Conservation (phyloP, 345 rosid species). For the Melaleuca quinquenervia region DNA sequence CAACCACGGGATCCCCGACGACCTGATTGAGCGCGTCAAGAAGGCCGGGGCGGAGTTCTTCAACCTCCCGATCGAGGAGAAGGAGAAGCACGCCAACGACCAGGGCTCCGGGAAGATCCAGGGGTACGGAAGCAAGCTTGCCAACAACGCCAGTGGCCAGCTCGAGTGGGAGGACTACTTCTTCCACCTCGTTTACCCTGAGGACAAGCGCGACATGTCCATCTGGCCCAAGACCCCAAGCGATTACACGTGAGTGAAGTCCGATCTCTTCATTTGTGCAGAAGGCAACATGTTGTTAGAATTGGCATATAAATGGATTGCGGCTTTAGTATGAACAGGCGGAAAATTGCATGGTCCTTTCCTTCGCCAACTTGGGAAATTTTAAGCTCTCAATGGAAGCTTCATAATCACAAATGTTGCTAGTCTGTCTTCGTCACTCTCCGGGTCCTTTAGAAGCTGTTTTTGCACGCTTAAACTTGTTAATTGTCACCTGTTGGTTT, state of each 20-base stretch:
- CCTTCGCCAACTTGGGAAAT: too few relatives aligned
- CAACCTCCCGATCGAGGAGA: conserved; percentile 59
- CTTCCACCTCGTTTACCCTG: conserved; percentile 76
- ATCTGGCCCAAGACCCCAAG: conserved; percentile 77
- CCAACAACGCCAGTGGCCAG: conserved; percentile 78
- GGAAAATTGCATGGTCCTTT: background rate
- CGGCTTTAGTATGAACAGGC: background rate
- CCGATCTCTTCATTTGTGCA: background rate
- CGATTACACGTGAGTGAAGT: conserved; percentile 60
- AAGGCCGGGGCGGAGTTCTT: conserved; percentile 56
- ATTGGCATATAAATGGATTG: background rate
- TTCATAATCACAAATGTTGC: background rate
- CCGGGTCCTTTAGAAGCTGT: background rate
- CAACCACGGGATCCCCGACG: conserved; percentile 65
- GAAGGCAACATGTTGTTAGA: background rate
- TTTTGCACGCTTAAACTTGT: too few relatives aligned
- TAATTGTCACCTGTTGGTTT: background rate
- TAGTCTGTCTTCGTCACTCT: background rate
- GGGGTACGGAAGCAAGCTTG: conserved; percentile 94
- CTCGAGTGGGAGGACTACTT: conserved; percentile 97
- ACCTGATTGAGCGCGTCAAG: conserved; percentile 55
- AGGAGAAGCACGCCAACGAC: conserved; percentile 81
- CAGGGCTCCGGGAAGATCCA: conserved; percentile 77
- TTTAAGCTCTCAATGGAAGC: background rate
- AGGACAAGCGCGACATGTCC: conserved; percentile 65